phyloP scores from a whole-genome alignment of 768 basidiomycete species.

The Hortiboletus flavorubellus region DNA sequence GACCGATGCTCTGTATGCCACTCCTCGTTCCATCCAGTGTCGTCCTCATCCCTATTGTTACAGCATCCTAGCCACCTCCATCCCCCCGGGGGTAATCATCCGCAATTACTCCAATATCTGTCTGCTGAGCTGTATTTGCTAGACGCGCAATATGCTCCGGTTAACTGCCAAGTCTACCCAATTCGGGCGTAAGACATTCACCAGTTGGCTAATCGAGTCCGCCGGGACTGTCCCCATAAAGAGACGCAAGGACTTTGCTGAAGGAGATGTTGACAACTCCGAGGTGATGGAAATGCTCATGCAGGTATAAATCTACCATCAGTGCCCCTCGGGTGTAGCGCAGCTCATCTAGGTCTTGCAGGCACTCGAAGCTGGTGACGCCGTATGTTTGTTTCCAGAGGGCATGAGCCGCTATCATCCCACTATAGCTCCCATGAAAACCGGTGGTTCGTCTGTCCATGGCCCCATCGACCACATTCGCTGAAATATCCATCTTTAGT shows the following conservation, averaged over 20 bases:
- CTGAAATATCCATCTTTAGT: conserved; percentile 39
- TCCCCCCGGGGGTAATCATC: conserved; percentile 58
- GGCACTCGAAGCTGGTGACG: conserved; percentile 75
- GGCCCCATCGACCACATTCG: not conserved
- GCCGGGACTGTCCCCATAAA: conserved; percentile 85
- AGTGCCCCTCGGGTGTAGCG: not conserved
- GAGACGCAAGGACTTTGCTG: conserved; percentile 64
- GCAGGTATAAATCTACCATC: conserved; percentile 41
- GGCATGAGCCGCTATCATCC: conserved; percentile 85
- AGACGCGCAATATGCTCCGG: conserved; percentile 78
- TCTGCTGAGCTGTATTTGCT: conserved; percentile 5
- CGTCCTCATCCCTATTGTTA: not conserved
- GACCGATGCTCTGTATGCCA: conserved; percentile 77
- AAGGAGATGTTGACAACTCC: conserved; percentile 60
- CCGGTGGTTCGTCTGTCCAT: conserved; percentile 57
- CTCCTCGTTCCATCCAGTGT: not conserved
- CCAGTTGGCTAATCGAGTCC: conserved; percentile 86
- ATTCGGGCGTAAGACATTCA: conserved; percentile 80
- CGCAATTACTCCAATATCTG: not conserved
- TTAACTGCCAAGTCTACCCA: conserved; percentile 87
- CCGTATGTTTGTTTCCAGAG: conserved; percentile 83
- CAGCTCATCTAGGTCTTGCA: conserved; percentile 29
- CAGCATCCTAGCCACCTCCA: conserved; percentile 70
- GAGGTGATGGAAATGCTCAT: conserved; percentile 66
- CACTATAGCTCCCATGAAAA: conserved; percentile 83